phyloP scores from a whole-genome alignment of 2,329 filamentous ascomycete species.

The Aspergillus sp. region DNA sequence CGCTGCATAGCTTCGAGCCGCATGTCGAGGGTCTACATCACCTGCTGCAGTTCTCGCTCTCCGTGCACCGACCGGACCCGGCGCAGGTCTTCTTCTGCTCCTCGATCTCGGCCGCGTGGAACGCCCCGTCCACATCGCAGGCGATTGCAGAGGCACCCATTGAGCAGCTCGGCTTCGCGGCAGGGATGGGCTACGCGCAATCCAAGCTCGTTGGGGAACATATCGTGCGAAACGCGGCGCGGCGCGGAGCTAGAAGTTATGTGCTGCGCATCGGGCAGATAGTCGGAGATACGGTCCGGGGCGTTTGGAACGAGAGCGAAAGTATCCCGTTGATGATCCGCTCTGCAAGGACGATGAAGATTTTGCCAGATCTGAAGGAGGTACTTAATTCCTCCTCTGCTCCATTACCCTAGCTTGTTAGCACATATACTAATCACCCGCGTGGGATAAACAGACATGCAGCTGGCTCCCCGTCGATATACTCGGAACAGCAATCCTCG shows the following conservation, averaged over 20 bases:
- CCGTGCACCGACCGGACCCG: neutral
- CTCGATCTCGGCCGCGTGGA: conserved; percentile 2
- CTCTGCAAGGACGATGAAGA: conserved; percentile 4
- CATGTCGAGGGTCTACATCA: conserved; percentile 49
- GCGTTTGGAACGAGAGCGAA: conserved; percentile 17
- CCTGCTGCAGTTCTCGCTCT: conserved; percentile 20
- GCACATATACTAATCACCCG: neutral
- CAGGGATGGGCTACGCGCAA: conserved; percentile 32
- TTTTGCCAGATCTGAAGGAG: conserved; percentile 10
- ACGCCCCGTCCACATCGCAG: neutral
- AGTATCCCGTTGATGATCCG: conserved; percentile 10
- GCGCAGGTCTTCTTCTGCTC: neutral
- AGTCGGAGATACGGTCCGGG: conserved; percentile 26
- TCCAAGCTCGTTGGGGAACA: conserved; percentile 36
- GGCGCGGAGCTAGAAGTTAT: conserved; percentile 11
- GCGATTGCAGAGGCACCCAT: conserved; percentile 3
- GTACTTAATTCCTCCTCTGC: neutral
- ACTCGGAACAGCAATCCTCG: conserved; percentile 9
- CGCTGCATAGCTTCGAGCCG: conserved; percentile 47
- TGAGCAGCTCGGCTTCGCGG: conserved; percentile 12
- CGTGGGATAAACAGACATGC: conserved; percentile 1
- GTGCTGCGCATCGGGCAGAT: conserved; percentile 37
- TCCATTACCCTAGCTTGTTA: neutral
- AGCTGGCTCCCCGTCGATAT: conserved; percentile 14
- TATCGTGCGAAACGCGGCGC: conserved; percentile 23